Evolutionary conservation across 139 green algal genomes (phyloP).

Genomic region (Chlamydomonas schloesseri): DNA sequence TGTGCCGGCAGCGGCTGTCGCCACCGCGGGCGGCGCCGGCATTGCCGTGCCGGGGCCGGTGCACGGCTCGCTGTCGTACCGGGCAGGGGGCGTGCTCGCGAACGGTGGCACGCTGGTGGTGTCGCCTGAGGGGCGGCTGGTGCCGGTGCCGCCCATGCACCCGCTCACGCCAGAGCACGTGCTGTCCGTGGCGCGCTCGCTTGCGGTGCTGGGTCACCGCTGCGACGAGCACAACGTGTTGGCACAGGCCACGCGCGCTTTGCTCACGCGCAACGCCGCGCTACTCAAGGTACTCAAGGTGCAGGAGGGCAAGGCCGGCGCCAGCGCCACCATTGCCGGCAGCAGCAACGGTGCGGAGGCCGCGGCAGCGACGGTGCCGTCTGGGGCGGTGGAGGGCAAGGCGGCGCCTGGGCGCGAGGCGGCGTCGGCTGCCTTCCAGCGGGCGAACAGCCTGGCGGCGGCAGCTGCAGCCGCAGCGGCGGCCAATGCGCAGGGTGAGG

Average conservation of each 20-base stretch:
- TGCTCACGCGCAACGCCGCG: not conserved
- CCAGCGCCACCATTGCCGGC: too few species aligned
- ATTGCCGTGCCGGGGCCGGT: not conserved
- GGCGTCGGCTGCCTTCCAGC: too few species aligned
- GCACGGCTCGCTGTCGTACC: not conserved
- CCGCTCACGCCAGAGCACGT: constrained; percentile 7
- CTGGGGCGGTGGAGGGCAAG: too few species aligned
- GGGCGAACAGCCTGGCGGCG: too few species aligned
- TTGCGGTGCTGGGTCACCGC: constrained; percentile 28
- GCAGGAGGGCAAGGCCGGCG: not conserved
- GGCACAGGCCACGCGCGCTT: not conserved
- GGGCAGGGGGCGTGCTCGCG: not conserved
- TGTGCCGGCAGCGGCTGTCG: not conserved
- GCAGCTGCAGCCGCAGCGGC: too few species aligned
- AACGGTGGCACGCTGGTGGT: not conserved
- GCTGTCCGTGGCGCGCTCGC: not conserved
- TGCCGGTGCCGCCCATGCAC: not conserved
- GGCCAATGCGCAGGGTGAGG: not conserved
- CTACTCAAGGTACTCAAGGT: not conserved
- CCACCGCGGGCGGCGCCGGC: not conserved
- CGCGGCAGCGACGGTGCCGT: too few species aligned
- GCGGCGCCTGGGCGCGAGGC: too few species aligned
- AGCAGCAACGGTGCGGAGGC: too few species aligned
- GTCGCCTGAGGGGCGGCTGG: too few species aligned
- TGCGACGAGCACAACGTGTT: not conserved